Evolutionary conservation across 2,329 filamentous ascomycete species (phyloP).

Genomic region (Verticillium alfalfae): DNA sequence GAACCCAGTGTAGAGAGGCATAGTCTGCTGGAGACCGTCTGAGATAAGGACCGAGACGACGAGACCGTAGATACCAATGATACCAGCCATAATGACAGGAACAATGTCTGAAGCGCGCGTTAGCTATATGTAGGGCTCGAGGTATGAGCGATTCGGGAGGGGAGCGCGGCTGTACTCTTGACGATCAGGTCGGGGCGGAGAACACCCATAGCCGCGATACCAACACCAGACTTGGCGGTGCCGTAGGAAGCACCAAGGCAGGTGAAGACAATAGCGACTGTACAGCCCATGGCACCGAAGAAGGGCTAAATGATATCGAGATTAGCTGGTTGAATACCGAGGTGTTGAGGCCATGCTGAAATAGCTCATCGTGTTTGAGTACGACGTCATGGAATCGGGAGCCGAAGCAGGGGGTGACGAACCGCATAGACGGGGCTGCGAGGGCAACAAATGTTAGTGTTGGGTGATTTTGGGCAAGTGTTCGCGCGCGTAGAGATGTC

Average conservation of each 20-base stretch:
- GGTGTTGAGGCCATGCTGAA: constrained; percentile 2
- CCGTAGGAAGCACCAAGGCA: constrained; percentile 96
- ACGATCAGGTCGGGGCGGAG: constrained; percentile 96
- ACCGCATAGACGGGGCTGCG: constrained; percentile 95
- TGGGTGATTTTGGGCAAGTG: constrained; percentile 3
- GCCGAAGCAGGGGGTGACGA: constrained; percentile 47
- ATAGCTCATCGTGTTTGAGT: constrained; percentile 9
- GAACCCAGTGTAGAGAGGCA: constrained; percentile 76
- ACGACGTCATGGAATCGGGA: constrained; percentile 14
- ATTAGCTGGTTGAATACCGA: constrained; percentile 23
- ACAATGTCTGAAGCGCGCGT: constrained; percentile 71
- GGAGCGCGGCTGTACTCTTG: constrained; percentile 69
- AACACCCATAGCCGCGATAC: constrained; percentile 98
- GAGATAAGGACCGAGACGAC: constrained; percentile 47
- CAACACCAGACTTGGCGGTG: constrained; percentile 98
- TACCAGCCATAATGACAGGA: constrained; percentile 99
- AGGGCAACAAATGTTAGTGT: constrained; percentile 15
- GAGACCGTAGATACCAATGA: constrained; percentile 97
- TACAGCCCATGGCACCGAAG: constrained; percentile 97
- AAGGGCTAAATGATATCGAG: constrained; percentile 55
- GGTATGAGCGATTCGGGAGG: neutral
- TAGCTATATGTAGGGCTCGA: constrained; percentile 9
- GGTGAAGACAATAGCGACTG: constrained; percentile 93
- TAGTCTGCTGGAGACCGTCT: constrained; percentile 40
- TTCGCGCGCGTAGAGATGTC: neutral